These are phyloP conservation scores for Candida insectalens DNA, from an alignment of 805 yeast species.

Conservation along the genomic window DNA sequence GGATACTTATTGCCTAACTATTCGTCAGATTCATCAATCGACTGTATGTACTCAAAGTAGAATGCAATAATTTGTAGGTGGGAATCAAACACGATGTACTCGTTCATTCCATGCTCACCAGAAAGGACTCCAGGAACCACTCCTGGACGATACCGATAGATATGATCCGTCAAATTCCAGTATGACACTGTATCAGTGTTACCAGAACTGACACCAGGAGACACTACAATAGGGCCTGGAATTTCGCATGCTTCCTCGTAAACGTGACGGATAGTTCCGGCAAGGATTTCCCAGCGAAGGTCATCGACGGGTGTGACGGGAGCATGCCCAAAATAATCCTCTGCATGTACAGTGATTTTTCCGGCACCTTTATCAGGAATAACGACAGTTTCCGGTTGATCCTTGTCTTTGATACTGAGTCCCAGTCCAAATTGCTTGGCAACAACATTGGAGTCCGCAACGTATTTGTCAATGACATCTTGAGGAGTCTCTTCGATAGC, in stretches of 20 bases:
- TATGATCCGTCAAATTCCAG: conserved; percentile 50
- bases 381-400: conserved; percentile 21
- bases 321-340: conserved; percentile 29
- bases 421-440: conserved; percentile 31
- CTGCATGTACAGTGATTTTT: conserved; percentile 9
- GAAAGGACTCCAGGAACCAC: conserved; percentile 19
- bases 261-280: conserved; percentile 36
- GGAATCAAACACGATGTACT: conserved; percentile 40
- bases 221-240: conserved; percentile 37
- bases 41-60: conserved; percentile 33
- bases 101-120: conserved; percentile 54
- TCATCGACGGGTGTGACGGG: conserved; percentile 41
- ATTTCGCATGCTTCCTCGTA: conserved; percentile 33
- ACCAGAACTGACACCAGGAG: conserved; percentile 56
- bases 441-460: conserved; percentile 21
- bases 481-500: conserved; percentile 37
- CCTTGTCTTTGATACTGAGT: conserved; percentile 5
- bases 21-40: conserved; percentile 30
- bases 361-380: conserved; percentile 8
- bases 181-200: conserved; percentile 62
- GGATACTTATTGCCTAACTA: too few relatives aligned
- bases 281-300: conserved; percentile 31
- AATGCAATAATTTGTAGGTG: conserved; percentile 49
- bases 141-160: conserved; percentile 49
- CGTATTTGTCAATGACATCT: conserved; percentile 22